These are phyloP conservation scores for Eutrema salsugineum DNA, from an alignment of 441 rosid species.

Conservation along the genomic window DNA sequence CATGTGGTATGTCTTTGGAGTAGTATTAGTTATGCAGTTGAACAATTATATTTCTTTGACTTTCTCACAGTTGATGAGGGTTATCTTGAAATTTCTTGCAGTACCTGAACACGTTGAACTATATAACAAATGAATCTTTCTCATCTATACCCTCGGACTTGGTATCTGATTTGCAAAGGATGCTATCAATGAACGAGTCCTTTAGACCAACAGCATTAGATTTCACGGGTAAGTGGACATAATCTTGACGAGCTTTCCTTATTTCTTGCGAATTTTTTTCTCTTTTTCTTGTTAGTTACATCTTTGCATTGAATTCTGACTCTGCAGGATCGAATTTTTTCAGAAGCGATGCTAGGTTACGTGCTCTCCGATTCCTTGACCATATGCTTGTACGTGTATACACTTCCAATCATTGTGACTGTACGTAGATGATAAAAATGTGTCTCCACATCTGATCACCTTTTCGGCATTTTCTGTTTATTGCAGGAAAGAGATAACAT, in stretches of 20 bases:
- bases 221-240: slow-evolving; percentile 60
- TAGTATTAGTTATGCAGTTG: neutral
- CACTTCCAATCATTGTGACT: slow-evolving; percentile 40
- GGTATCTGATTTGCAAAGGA: slow-evolving; percentile 76
- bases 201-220: slow-evolving; percentile 78
- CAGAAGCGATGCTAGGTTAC: slow-evolving; percentile 85
- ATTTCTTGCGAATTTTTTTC: neutral
- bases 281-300: neutral
- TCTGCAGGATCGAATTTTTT: slow-evolving; percentile 80
- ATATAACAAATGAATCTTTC: slow-evolving; percentile 79
- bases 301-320: slow-evolving; percentile 1
- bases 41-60: neutral
- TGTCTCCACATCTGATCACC: neutral
- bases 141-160: slow-evolving; percentile 75
- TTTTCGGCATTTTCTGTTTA: neutral
- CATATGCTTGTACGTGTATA: slow-evolving; percentile 72
- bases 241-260: slow-evolving; percentile 1
- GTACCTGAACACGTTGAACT: slow-evolving; percentile 81
- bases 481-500: slow-evolving; percentile 93
- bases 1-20: neutral
- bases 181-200: slow-evolving; percentile 81
- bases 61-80: slow-evolving; percentile 8
- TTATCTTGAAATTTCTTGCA: slow-evolving; percentile 39
- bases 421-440: slow-evolving; percentile 40
- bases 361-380: slow-evolving; percentile 97